Percentiles rank a stretch among this genome's conserved stretches.
phyloP scores from a whole-genome alignment of 2,329 filamentous ascomycete genomes.

The Aspergillus brunneoviolaceus region DNA sequence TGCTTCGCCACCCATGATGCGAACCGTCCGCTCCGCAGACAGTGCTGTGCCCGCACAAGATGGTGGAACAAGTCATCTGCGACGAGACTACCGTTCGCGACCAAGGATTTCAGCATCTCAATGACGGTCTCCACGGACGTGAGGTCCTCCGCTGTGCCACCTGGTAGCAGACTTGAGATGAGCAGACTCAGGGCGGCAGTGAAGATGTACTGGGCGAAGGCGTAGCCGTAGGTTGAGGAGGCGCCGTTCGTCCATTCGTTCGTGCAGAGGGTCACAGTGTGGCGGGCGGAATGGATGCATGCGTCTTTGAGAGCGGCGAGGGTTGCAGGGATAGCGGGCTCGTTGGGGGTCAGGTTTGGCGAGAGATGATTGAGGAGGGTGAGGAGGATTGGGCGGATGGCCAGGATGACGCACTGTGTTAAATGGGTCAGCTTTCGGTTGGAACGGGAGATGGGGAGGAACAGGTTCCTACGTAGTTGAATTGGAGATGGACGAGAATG shows the following conservation, averaged over 20 bases:
- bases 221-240: slow-evolving; percentile 34
- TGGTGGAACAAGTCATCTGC: slow-evolving; percentile 32
- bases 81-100: slow-evolving; percentile 29
- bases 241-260: slow-evolving; percentile 34
- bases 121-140: slow-evolving; percentile 25
- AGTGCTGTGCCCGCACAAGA: slow-evolving; percentile 18
- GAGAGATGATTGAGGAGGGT: slow-evolving; percentile 28
- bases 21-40: background rate
- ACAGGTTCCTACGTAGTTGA: slow-evolving; percentile 27
- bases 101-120: slow-evolving; percentile 27
- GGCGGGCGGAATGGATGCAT: slow-evolving; percentile 33
- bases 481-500: slow-evolving; percentile 34
- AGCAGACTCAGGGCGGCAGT: slow-evolving; percentile 33
- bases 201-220: slow-evolving; percentile 36
- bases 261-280: slow-evolving; percentile 30
- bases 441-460: too few species aligned
- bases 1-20: too few species aligned
- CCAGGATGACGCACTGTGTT: slow-evolving; percentile 34
- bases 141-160: slow-evolving; percentile 21
- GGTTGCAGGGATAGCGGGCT: slow-evolving; percentile 11
- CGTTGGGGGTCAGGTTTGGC: slow-evolving; percentile 7
- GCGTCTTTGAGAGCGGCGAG: slow-evolving; percentile 31
- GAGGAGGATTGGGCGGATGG: slow-evolving; percentile 36
- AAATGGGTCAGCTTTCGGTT: background rate
- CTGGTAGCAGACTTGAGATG: slow-evolving; percentile 25